Evolutionary conservation across 495 filamentous ascomycete species (phyloP), one percentile per base, ranked within the genome.

Genomic region (Neurospora sp.): DNA sequence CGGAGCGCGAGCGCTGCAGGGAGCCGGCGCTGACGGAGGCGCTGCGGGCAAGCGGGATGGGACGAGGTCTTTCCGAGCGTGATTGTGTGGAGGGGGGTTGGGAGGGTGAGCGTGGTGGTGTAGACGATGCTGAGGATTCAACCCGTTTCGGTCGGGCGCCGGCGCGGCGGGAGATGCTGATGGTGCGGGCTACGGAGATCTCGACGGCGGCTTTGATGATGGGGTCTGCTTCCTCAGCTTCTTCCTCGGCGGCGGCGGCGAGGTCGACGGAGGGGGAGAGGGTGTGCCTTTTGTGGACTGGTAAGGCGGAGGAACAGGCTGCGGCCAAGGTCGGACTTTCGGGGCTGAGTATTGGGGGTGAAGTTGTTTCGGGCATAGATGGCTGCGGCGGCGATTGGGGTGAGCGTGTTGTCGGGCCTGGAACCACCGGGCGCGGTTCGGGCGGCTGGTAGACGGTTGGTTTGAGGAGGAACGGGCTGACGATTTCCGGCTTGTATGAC

Each of bases 121-220:
- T 35, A 27, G 45, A 22, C 20, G 45, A 53, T 14, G 53, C 53
- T 18, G 4, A 16, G 14, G 53, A 65, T 18, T 35, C 53, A 18
- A 65, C 53, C 27, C 53, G 53, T 18, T 65, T 35, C 7, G 16
- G 53, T 1, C 27, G 53, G 53, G 53, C 53, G 27, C 53, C 53
- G 53, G 53, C 27, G 27, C 53, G 83, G 42, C 85, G 76, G 39
- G 87, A 89, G 31, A 90, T 82, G 44, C 85, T 87, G 74, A 90
- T 87, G 76, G 89, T 86, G 10, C 88, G 78, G 3, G 88, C 87
- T 73, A 90, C 88, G 20, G 86, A 88, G 68, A 87, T 80, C 75
- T 90, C 86, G 8, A 87, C 86, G 27, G 86, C 81, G 8, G 81
- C 78, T 71, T 82, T 83, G 8, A 86, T 74, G 6, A 77, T 78